These are phyloP conservation scores for Massospora cicadina DNA, from an alignment of 371 early-diverging fungal genomes.

Conservation along the genomic window DNA sequence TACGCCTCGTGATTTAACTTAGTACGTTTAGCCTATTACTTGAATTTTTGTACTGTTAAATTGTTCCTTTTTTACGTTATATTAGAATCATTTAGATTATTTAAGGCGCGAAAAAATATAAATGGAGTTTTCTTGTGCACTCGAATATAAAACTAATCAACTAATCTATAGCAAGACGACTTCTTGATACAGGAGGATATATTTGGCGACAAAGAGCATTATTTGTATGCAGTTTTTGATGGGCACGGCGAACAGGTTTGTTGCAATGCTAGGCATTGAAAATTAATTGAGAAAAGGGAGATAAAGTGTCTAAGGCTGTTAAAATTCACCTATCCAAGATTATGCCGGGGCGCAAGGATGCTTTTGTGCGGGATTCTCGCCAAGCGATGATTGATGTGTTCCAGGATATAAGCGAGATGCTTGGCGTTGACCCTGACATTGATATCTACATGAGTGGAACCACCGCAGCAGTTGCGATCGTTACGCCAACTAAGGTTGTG, in stretches of 20 bases:
- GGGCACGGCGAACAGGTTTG: slow-evolving; percentile 9
- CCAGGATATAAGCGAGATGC: slow-evolving; percentile 2
- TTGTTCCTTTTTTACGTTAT: too few species aligned
- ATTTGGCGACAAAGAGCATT: slow-evolving; percentile 1
- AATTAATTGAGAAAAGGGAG: slow-evolving; percentile 4
- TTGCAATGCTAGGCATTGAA: neutral
- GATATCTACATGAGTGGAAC: slow-evolving; percentile 3
- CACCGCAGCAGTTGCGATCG: neutral
- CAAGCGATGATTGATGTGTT: slow-evolving; percentile 2
- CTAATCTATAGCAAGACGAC: slow-evolving; percentile 12
- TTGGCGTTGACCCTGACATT: slow-evolving; percentile 2
- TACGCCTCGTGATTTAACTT: too few species aligned
- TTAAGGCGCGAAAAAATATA: too few species aligned
- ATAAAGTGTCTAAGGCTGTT: slow-evolving; percentile 9
- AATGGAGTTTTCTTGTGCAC: too few species aligned
- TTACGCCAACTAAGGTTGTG: neutral
- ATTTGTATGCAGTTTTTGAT: slow-evolving; percentile 10
- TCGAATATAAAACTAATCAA: too few species aligned
- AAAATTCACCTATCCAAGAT: slow-evolving; percentile 3
- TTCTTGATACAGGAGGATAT: slow-evolving; percentile 4
- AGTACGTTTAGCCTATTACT: too few species aligned
- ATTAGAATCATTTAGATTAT: too few species aligned
- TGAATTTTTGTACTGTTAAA: too few species aligned
- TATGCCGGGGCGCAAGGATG: neutral
- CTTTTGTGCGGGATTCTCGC: neutral